A percentile compares a stretch with the other conserved stretches of the same genome.
These are phyloP conservation scores for Setaria italica DNA, from an alignment of 202 grass and related monocot species.

Conservation along the genomic window DNA sequence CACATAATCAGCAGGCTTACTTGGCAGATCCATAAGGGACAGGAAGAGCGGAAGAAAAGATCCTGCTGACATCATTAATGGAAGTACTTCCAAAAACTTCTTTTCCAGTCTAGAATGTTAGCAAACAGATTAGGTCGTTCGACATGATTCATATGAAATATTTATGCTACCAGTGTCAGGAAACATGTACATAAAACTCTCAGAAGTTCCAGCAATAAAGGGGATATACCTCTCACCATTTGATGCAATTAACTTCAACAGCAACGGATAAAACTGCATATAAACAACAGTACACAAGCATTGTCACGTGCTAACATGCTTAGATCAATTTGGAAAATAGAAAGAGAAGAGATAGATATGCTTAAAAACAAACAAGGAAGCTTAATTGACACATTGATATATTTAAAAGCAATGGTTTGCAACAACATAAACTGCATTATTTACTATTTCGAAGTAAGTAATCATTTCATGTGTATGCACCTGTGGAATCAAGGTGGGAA, in stretches of 20 bases:
- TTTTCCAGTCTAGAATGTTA: conserved; percentile 75
- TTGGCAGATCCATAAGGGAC: conserved; percentile 83
- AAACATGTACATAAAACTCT: neutral
- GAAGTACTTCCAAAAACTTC: conserved; percentile 77
- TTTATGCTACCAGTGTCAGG: neutral
- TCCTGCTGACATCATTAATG: conserved; percentile 88
- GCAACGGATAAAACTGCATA: conserved; percentile 83
- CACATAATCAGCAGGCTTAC: conserved; percentile 47
- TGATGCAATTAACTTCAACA: conserved; percentile 92
- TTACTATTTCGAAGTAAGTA: neutral
- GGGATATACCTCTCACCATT: conserved; percentile 81
- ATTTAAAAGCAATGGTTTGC: conserved; percentile 5
- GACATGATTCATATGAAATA: neutral
- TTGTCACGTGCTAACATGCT: conserved; percentile 20
- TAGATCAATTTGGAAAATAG: conserved; percentile 25
- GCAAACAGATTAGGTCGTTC: conserved; percentile 29
- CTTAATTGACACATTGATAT: conserved; percentile 38
- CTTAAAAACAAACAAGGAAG: conserved; percentile 18
- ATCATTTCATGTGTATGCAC: conserved; percentile 45
- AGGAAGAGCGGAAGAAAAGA: conserved; percentile 97
- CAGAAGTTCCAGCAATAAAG: conserved; percentile 34
- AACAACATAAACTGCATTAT: neutral
- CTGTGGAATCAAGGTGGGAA: conserved; percentile 85
- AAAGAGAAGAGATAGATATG: conserved; percentile 37
- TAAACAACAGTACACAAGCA: conserved; percentile 44